phyloP scores from a whole-genome alignment of 768 basidiomycete genomes.

The Naganishia antarctica region DNA sequence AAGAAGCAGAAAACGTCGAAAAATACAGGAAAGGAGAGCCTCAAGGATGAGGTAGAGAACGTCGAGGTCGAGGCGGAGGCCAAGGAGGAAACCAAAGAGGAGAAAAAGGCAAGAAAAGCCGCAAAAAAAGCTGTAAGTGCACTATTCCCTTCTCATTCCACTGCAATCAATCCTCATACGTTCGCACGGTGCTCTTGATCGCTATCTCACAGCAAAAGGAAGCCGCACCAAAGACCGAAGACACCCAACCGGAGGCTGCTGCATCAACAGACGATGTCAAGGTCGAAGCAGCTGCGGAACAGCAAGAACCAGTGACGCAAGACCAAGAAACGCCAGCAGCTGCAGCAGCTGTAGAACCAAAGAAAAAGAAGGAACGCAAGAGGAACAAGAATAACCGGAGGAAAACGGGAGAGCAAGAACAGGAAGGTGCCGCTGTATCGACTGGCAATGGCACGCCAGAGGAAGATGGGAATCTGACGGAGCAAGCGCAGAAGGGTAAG shows the following conservation, averaged over 20 bases:
- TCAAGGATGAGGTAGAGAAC: neutral
- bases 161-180: neutral
- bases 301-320: neutral
- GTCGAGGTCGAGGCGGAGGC: neutral
- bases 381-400: slow-evolving; percentile 19
- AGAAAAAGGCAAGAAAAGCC: slow-evolving; percentile 19
- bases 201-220: neutral
- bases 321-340: neutral
- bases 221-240: neutral
- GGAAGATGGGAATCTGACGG: slow-evolving; percentile 17
- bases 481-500: slow-evolving; percentile 25
- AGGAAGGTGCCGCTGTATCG: neutral
- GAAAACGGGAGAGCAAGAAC: neutral
- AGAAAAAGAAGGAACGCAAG: slow-evolving; percentile 23
- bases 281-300: neutral
- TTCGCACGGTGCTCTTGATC: no score
- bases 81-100: slow-evolving; percentile 19
- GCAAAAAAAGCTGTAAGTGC: slow-evolving; percentile 18
- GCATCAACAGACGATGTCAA: neutral
- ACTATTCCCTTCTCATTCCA: no score
- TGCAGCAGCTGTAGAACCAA: neutral
- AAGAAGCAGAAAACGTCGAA: slow-evolving; percentile 12
- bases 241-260: neutral
- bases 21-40: neutral
- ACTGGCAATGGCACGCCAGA: slow-evolving; percentile 18